Percentiles rank a stretch among this genome's conserved stretches.
phyloP scores from a whole-genome alignment of 169 alveolate genomes.

The Perkinsus chesapeaki region DNA sequence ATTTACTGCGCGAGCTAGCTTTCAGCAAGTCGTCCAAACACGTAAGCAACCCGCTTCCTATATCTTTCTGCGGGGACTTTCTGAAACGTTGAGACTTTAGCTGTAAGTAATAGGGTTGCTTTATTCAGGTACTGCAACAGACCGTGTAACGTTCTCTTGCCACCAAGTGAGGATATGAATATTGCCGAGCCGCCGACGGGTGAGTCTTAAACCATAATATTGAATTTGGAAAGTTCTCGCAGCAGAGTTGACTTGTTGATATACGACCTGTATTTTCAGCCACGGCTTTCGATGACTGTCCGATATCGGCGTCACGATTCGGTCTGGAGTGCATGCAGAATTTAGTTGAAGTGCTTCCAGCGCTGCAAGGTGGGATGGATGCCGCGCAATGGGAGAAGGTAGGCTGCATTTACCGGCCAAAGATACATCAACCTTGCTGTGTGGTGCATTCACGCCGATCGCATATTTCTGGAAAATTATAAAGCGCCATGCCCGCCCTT shows the following conservation, averaged over 20 bases:
- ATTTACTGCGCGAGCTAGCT: no score
- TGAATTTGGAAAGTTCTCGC: not conserved
- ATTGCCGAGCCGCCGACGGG: not conserved
- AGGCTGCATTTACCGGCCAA: not conserved
- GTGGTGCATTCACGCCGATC: no score
- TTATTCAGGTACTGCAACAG: not conserved
- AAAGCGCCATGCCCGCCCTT: no score
- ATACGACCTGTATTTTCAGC: no score
- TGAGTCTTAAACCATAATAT: not conserved
- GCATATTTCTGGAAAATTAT: no score
- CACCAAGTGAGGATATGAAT: not conserved
- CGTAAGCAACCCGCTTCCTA: no score
- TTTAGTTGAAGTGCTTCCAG: not conserved
- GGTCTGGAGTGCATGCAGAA: not conserved
- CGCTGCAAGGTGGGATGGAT: not conserved
- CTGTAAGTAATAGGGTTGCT: no score
- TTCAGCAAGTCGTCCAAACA: no score
- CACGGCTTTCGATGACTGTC: not conserved
- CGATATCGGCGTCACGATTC: not conserved
- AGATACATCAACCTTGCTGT: no score
- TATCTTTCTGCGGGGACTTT: no score
- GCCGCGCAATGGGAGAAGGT: not conserved
- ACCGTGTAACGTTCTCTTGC: not conserved
- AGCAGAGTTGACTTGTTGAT: no score
- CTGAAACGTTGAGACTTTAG: no score